Evolutionary conservation across 2,329 filamentous ascomycete genomes (phyloP), one percentile per base, ranked within the genome.

Genomic region (Xylogone sp.): DNA sequence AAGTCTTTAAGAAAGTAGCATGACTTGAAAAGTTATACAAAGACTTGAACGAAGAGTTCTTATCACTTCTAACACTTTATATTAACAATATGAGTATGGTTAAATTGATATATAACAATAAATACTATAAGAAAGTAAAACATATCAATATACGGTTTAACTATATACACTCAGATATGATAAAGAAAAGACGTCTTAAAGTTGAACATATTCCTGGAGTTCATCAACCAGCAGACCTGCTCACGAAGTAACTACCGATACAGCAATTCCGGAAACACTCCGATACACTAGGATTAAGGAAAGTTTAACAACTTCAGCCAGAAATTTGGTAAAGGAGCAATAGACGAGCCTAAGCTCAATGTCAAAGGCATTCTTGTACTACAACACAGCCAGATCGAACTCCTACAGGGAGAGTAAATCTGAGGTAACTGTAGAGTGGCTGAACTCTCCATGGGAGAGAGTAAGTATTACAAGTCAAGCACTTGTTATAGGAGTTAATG

Each of bases 141-240:
- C 20, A 46, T 46, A 46, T 46, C 20, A 29, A 46, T 21, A 46
- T 46, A 46, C 44, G 18, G 18, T 46, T 20, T 24, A 21, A 20
- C 12, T 46, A 7, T 29, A 46, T 46, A n/a, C 18, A 20, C 9
- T 21, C 10, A 9, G 18, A 46, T 46, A 21, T 46, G 20, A 22
- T 46, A 20, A n/a, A 21, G 18, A n/a, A 6, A n/a, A 46, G 22
- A 8, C 10, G 18, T 9, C 20, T 46, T 29, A 10, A 12, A 10
- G 20, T 46, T n/a, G 20, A 46, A 18, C 20, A 46, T 29, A 46
- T 46, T 21, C 9, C 44, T 22, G 18, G 18, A 18, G 22, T 9
- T 31, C 6, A 46, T 22, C 20, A 46, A 46, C 44, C 18, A 21
- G 20, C 20, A 8, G 20, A 46, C 22, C 10, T 46, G 9, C 20